Conservation (phyloP, 2,329 filamentous ascomycete species). For the Pseudocercospora pini-densiflorae region DNA sequence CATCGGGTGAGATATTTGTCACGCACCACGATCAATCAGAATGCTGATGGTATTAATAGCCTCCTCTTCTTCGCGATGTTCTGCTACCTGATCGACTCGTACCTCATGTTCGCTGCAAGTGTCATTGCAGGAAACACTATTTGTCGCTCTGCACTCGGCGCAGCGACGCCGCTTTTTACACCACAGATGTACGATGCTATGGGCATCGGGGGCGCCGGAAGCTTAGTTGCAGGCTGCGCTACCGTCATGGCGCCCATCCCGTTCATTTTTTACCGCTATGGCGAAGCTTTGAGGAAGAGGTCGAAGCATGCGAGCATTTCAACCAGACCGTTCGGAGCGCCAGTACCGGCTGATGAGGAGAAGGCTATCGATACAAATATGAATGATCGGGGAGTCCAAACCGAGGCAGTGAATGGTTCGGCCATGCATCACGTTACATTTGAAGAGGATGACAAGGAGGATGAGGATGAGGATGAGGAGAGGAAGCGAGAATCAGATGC, state of each 20-base stretch:
- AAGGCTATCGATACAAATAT: background rate
- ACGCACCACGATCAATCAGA: background rate
- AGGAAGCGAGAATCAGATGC: background rate
- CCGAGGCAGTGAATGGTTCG: background rate
- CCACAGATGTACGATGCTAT: constrained; percentile 41
- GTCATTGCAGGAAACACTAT: constrained; percentile 44
- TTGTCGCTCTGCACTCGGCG: constrained; percentile 37
- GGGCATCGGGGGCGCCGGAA: constrained; percentile 39
- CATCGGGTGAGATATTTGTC: constrained; percentile 33
- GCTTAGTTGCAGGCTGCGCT: constrained; percentile 45
- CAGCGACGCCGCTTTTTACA: constrained; percentile 41
- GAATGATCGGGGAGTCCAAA: background rate
- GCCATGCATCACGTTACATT: background rate
- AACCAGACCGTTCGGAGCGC: background rate
- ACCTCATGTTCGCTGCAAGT: constrained; percentile 43
- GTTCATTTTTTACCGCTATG: constrained; percentile 41
- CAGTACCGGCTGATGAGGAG: background rate
- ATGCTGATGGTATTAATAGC: constrained; percentile 43
- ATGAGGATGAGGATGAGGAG: background rate
- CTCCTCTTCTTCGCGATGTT: constrained; percentile 43
- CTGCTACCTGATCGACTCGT: constrained; percentile 55
- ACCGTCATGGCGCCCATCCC: constrained; percentile 41
- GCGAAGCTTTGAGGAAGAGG: constrained; percentile 15
- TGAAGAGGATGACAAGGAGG: background rate
- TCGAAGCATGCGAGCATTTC: background rate